phyloP scores from a whole-genome alignment of 768 basidiomycete species.

The Dacryopinax spathularia region DNA sequence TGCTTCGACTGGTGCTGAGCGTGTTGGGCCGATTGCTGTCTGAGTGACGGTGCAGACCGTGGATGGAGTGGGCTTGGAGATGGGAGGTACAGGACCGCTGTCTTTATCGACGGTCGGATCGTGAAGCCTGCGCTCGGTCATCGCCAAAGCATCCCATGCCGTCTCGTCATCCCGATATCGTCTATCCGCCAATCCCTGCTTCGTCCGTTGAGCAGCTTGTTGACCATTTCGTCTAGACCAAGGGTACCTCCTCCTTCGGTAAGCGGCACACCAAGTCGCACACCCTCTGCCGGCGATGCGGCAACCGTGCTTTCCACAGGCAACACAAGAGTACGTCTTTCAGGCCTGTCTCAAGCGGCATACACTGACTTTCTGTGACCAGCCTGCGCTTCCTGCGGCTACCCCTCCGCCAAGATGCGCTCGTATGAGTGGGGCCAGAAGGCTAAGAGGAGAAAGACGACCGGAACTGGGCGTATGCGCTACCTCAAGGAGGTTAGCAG shows the following conservation, averaged over 20 bases:
- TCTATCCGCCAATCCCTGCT: too few species aligned
- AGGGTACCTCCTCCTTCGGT: constrained; percentile 92
- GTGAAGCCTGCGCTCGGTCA: too few species aligned
- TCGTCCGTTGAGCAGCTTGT: too few species aligned
- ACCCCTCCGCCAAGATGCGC: constrained; percentile 86
- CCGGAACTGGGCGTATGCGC: constrained; percentile 90
- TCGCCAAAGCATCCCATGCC: too few species aligned
- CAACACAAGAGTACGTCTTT: constrained; percentile 81
- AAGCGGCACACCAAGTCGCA: constrained; percentile 95
- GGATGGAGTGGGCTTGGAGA: too few species aligned
- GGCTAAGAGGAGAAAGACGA: constrained; percentile 99
- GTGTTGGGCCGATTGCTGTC: too few species aligned
- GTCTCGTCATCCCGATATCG: too few species aligned
- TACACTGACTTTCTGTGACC: constrained; percentile 3
- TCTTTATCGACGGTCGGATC: too few species aligned
- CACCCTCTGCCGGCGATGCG: constrained; percentile 95
- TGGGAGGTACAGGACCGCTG: too few species aligned
- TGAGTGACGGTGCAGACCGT: too few species aligned
- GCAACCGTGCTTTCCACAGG: constrained; percentile 88
- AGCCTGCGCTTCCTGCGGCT: constrained; percentile 95
- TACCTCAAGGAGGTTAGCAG: constrained; percentile 86
- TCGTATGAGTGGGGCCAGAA: constrained; percentile 98
- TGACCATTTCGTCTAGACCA: background rate
- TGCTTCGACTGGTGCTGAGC: too few species aligned
- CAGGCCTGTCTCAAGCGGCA: background rate